Percentiles rank a stretch among this genome's conserved stretches.
Conservation (phyloP, 192 early-diverging fungal genomes). For the Entophlyctis helioformis region DNA sequence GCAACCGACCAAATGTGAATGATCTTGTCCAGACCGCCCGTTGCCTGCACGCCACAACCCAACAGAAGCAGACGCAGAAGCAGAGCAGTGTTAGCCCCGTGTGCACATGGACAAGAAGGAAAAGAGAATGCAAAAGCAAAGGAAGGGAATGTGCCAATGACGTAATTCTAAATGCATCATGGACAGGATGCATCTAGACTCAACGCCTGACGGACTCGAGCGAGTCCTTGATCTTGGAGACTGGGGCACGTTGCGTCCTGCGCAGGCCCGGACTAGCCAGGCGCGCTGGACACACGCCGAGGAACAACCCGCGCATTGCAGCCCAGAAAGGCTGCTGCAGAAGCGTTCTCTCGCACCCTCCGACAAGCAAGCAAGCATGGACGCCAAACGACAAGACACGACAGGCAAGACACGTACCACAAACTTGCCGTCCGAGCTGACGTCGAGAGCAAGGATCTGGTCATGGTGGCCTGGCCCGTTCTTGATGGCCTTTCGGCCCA, state of each 20-base stretch:
- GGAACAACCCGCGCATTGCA: slow-evolving; percentile 25
- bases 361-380: slow-evolving; percentile 5
- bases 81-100: too few relatives aligned
- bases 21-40: slow-evolving; percentile 78
- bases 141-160: too few relatives aligned
- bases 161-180: too few relatives aligned
- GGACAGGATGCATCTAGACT: slow-evolving; percentile 40
- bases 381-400: not conserved
- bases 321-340: too few relatives aligned
- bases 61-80: too few relatives aligned
- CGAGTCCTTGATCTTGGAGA: slow-evolving; percentile 17
- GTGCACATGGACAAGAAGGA: too few relatives aligned
- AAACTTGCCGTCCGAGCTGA: slow-evolving; percentile 34
- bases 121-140: too few relatives aligned
- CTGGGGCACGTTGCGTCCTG: not conserved
- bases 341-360: slow-evolving; percentile 28
- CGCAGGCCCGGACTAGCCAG: not conserved
- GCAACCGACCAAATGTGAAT: slow-evolving; percentile 85
- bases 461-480: slow-evolving; percentile 36
- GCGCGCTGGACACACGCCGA: slow-evolving; percentile 13
- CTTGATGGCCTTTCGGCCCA: slow-evolving; percentile 9
- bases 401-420: slow-evolving; percentile 34
- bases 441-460: slow-evolving; percentile 27
- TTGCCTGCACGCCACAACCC: too few relatives aligned
- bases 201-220: too few relatives aligned